Base-by-base conservation (phyloP, 139 green algal genomes). In the Chlamydomonas sp. region DNA sequence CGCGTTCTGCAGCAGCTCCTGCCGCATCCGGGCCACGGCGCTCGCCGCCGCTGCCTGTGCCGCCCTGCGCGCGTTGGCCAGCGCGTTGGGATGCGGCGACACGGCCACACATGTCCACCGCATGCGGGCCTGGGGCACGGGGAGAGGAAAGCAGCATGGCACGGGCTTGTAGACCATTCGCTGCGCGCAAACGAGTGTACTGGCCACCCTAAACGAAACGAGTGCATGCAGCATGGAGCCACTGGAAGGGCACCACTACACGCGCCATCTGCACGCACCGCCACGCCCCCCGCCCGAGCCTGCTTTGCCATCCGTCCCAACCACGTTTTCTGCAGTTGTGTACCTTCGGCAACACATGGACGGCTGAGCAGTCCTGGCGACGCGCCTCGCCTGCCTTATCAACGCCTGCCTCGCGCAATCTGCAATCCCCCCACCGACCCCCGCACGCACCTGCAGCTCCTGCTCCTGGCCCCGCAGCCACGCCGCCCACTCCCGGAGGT, bases 51-150 rank as follows among this genome's bases (percentile, higher is more conserved):
- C 31, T 49, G 31, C 31, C 31, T 49, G 31, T 49, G 31, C 31
- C 31, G 31, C 31, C 31, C 31, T 49, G 31, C 31, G 31, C 31
- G 31, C 31, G 31, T 49, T 49, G 31, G 31, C 31, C 31, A 49
- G 31, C 17, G 63, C 49, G 31, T 69, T 64, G 4, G 81, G 81
- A n/a, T 86, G 69, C 59, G 81, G 81, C 69, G 81, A 63, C 17
- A 86, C 12, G 3, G 81, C n/a, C 17, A 86, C 81, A 12, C 81
- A 86, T 20, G 81, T 79, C 69, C 31, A 67, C 1, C 18, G 81
- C 81, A 86, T 79, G 0, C 20, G 69, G 18, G n/a, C 14, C 81
- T 86, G 81, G 61, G 61, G 15, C 4, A 3, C 61, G 77, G 77
- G 18, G 60, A 6, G 77, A 1, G 6, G 57, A 18, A 2, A 9